Evolutionary conservation across 2,329 filamentous ascomycete species (phyloP), one percentile per base, ranked within the genome.

Genomic region (Colletotrichum karsti): DNA sequence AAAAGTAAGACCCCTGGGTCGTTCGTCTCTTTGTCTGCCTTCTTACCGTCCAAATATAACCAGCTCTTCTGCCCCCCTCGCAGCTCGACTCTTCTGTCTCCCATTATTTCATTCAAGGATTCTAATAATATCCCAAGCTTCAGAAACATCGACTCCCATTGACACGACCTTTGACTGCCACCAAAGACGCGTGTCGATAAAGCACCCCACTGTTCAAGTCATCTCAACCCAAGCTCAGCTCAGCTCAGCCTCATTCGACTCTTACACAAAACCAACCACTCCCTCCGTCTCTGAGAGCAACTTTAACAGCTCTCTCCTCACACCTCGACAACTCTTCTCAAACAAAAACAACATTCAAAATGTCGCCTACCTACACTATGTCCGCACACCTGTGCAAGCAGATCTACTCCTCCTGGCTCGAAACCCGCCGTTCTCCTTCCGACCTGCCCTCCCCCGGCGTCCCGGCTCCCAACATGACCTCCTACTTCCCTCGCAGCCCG

Each of bases 351-450:
- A 50, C 13, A 20, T 13, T 58, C 70, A 80, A 71, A 42, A 89
- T 89, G 87, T 83, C 86, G 62, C 86, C 86, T 56, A 88, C 87
- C 39, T 87, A 89, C 79, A 88, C 87, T 71, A 88, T 89, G 83
- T 88, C 87, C 15, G 86, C 87, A 72, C 87, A 89, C 73, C 79
- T 89, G 77, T 87, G 85, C 85, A 88, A 87, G 77, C 82, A 88
- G 73, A 85, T 89, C 78, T 86, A 84, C 80, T 81, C 84, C 57
- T 88, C 87, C n/a, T 89, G 87, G 85, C 82, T 82, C 70, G 84
- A 87, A 74, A 78, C 82, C 50, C 82, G 82, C 71, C 81, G 84
- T 70, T 75, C 79, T 28, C 78, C 77, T 4, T 75, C 79, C 58
- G 78, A 81, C 13, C 69, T 76, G 50, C 63, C 69, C 33, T 60